Base-by-base conservation (phyloP, 2,329 filamentous ascomycete genomes). In the Neonectria magnoliae region DNA sequence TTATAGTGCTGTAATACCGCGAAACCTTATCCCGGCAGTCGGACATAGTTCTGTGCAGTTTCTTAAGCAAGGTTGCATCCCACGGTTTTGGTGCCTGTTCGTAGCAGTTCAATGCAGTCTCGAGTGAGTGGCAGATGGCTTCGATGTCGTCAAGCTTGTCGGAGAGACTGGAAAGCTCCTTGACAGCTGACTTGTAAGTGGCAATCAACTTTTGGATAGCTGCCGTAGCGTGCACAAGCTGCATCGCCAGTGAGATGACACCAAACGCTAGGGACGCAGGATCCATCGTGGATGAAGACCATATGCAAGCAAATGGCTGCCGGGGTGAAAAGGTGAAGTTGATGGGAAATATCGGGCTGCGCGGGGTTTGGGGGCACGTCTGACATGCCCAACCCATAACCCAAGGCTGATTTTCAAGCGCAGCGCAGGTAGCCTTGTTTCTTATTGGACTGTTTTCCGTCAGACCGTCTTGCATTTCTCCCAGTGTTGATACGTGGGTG, bases 181-280 rank as follows among this genome's bases (percentile, higher is more conserved):
- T 58, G 2, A 62, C 25, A 1, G 68, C 67, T 14, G 59, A 68
- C 6, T 50, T 68, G 36, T 66, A 70, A 8, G 50, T 18, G 0
- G 31, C 9, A 4, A 68, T 69, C 41, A 65, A 7, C 2, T 48
- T 25, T 2, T 60, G 60, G 18, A 70, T 64, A 0, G 65, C 29
- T 0, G 9, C 48, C 0, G 48, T 53, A 0, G 50, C 50, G 3
- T 51, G 31, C 6, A 53, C 27, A 0, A 70, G 33, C n/a, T 70
- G 65, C 18, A 63, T 31, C 14, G 55, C 60, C 2, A 68, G 9
- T 0, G 67, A 57, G 1, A 61, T 42, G 1, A 70, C 55, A 4
- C 58, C 62, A 5, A 69, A 61, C 1, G 64, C 42, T 4, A 68
- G 42, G 0, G 67, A 68, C 5, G 42, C 60, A 5, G 68, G 64